Percentiles rank a stretch among this genome's conserved stretches.
Conservation (phyloP, 495 filamentous ascomycete genomes). For the Penicillium roqueforti region DNA sequence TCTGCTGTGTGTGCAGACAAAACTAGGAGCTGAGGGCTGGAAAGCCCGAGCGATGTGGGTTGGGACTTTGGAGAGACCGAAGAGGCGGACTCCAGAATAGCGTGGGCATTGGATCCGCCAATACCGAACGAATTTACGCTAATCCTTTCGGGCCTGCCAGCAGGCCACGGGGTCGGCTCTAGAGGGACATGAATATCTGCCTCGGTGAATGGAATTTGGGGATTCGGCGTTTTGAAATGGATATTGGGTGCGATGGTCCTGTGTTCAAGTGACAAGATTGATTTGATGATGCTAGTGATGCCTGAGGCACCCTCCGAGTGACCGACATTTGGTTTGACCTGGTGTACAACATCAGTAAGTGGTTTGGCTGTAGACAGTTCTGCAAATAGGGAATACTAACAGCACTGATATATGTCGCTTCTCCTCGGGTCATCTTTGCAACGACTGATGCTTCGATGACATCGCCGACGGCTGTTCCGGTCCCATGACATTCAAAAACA, state of each 20-base stretch:
- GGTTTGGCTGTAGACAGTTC: neutral
- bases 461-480: conserved; percentile 45
- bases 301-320: conserved; percentile 80
- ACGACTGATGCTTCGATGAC: conserved; percentile 20
- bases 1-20: conserved; percentile 10
- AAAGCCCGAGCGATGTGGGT: neutral
- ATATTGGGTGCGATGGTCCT: conserved; percentile 34
- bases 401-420: conserved; percentile 20
- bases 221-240: conserved; percentile 30
- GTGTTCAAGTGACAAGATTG: conserved; percentile 58
- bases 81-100: conserved; percentile 26
- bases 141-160: conserved; percentile 13
- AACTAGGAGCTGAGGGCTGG: conserved; percentile 5
- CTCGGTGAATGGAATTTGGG: conserved; percentile 25
- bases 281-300: conserved; percentile 68
- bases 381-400: neutral
- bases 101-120: conserved; percentile 2
- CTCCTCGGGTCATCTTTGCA: conserved; percentile 15
- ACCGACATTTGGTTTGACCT: conserved; percentile 74
- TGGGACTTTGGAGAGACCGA: neutral
- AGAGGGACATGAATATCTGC: conserved; percentile 22
- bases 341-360: neutral
- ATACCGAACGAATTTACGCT: conserved; percentile 9
- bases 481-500: conserved; percentile 51
- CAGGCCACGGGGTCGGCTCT: conserved; percentile 28